Evolutionary conservation across 495 filamentous ascomycete genomes (phyloP).

Genomic region (Corynascus novoguineensis): DNA sequence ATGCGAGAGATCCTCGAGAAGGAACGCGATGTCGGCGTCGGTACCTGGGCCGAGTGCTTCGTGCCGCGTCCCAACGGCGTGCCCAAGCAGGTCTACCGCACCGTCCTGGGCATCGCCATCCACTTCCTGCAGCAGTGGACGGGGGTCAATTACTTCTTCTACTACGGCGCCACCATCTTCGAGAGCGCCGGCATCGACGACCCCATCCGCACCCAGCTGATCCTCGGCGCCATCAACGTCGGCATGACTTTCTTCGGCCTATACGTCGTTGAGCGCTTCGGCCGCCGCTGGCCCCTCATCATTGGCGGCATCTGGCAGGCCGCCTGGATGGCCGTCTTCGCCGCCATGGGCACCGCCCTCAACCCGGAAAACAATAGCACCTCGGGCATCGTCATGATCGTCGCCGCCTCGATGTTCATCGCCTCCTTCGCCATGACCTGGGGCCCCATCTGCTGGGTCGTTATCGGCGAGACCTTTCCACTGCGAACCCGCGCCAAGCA

Average conservation of each 20-base stretch:
- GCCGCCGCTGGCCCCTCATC: slow-evolving; percentile 61
- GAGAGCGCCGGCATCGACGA: slow-evolving; percentile 56
- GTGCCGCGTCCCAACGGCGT: slow-evolving; percentile 38
- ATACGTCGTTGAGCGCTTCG: slow-evolving; percentile 60
- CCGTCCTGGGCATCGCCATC: slow-evolving; percentile 58
- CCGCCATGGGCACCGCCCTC: slow-evolving; percentile 50
- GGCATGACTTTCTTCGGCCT: slow-evolving; percentile 60
- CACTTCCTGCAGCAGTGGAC: slow-evolving; percentile 66
- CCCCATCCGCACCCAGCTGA: slow-evolving; percentile 61
- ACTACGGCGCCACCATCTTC: slow-evolving; percentile 56
- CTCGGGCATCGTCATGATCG: slow-evolving; percentile 64
- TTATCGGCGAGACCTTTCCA: slow-evolving; percentile 72
- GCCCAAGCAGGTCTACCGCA: slow-evolving; percentile 64
- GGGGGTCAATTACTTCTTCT: slow-evolving; percentile 55
- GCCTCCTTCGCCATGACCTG: slow-evolving; percentile 59
- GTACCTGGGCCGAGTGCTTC: slow-evolving; percentile 53
- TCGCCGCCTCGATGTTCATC: slow-evolving; percentile 69
- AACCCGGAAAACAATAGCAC: slow-evolving; percentile 42
- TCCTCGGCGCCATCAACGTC: slow-evolving; percentile 67
- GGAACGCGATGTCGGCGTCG: slow-evolving; percentile 46
- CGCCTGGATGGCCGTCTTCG: slow-evolving; percentile 65
- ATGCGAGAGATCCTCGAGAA: slow-evolving; percentile 61
- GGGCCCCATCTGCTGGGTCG: slow-evolving; percentile 75
- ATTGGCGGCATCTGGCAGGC: slow-evolving; percentile 61
- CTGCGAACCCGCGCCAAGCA: slow-evolving; percentile 63